A percentile compares a stretch with the other conserved stretches of the same genome.
phyloP scores from a whole-genome alignment of 768 basidiomycete genomes.

The Saitozyma podzolica region DNA sequence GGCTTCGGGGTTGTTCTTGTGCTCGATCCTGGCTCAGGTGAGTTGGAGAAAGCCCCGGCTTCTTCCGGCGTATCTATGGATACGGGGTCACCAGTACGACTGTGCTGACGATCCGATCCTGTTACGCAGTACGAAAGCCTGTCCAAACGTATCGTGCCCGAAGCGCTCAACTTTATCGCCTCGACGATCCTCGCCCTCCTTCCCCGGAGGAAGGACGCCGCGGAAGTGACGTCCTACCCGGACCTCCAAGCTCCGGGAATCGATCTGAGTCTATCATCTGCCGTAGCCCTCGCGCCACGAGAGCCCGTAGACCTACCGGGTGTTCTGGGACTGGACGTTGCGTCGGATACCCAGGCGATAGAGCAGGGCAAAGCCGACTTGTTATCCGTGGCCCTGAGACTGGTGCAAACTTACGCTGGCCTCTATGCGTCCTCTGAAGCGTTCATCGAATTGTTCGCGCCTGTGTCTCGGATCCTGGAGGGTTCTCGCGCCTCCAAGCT shows the following conservation, averaged over 20 bases:
- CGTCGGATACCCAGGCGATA: slow-evolving; percentile 53
- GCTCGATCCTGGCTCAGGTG: slow-evolving; percentile 65
- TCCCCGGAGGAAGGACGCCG: slow-evolving; percentile 54
- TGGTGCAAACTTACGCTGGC: slow-evolving; percentile 74
- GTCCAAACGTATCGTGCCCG: slow-evolving; percentile 85
- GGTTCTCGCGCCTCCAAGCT: slow-evolving; percentile 58
- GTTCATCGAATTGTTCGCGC: slow-evolving; percentile 81
- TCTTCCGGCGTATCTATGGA: not conserved
- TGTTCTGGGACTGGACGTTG: slow-evolving; percentile 8
- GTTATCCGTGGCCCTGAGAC: slow-evolving; percentile 63
- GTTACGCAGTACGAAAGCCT: slow-evolving; percentile 70
- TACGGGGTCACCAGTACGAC: not conserved
- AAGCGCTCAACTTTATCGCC: slow-evolving; percentile 77
- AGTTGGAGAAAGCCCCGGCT: slow-evolving; percentile 7
- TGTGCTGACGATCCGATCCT: not conserved
- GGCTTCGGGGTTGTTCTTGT: slow-evolving; percentile 83
- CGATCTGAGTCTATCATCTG: slow-evolving; percentile 10
- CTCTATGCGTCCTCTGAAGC: slow-evolving; percentile 68
- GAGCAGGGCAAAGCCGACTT: slow-evolving; percentile 72
- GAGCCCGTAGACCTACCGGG: slow-evolving; percentile 22
- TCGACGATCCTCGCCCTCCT: slow-evolving; percentile 72
- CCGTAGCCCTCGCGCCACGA: slow-evolving; percentile 7
- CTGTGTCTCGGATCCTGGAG: slow-evolving; percentile 64
- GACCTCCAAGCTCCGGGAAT: slow-evolving; percentile 25
- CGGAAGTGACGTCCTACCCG: slow-evolving; percentile 17